Percentiles rank a stretch among this genome's conserved stretches.
Evolutionary conservation across 108 stramenopile genomes (phyloP).

Genomic region (Seminavis robusta): DNA sequence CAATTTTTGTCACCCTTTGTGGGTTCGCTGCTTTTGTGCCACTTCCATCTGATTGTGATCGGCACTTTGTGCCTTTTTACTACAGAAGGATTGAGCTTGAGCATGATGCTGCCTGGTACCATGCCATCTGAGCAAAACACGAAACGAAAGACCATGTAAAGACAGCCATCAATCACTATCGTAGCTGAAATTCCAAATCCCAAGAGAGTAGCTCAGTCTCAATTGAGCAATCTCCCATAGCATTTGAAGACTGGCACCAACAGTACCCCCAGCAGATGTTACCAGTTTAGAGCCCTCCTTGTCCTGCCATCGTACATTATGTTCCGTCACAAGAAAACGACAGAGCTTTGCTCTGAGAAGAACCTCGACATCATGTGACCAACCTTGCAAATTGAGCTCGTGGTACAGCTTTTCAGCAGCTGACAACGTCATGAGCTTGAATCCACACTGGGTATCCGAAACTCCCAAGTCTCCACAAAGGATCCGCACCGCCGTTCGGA

Average conservation of each 20-base stretch:
- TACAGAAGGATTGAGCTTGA: too few species aligned
- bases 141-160: too few species aligned
- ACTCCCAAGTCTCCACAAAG: slow-evolving; percentile 33
- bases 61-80: too few species aligned
- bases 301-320: slow-evolving; percentile 59
- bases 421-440: slow-evolving; percentile 64
- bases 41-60: too few species aligned
- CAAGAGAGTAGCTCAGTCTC: slow-evolving; percentile 56
- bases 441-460: slow-evolving; percentile 77
- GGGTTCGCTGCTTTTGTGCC: too few species aligned
- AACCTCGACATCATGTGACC: slow-evolving; percentile 86
- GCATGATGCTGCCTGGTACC: too few species aligned
- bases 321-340: slow-evolving; percentile 42
- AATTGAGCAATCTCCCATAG: slow-evolving; percentile 55
- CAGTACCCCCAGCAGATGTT: slow-evolving; percentile 28
- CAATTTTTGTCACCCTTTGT: too few species aligned
- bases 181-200: too few species aligned
- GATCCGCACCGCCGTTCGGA: slow-evolving; percentile 38
- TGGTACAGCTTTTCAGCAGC: slow-evolving; percentile 43
- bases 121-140: too few species aligned
- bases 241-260: slow-evolving; percentile 53
- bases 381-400: slow-evolving; percentile 55
- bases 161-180: too few species aligned
- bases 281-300: slow-evolving; percentile 81
- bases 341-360: slow-evolving; percentile 47